Conservation (phyloP, 305 asterid genomes). For the Fraxinus nigra region DNA sequence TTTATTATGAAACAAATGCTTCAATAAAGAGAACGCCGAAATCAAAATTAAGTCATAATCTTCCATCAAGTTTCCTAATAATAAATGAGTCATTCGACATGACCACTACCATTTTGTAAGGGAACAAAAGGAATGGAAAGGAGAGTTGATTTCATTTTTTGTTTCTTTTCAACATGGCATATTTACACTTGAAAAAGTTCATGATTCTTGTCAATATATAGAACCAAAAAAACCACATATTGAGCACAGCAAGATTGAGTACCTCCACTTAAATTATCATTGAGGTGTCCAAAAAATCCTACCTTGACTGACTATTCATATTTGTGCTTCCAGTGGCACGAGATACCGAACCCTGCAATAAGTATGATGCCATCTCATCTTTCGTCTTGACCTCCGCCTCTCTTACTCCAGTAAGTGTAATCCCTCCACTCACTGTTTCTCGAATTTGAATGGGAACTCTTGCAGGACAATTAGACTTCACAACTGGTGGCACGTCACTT, state of each 20-base stretch:
- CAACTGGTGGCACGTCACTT: conserved; percentile 31
- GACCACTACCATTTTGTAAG: background rate
- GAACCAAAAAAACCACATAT: background rate
- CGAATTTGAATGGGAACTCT: conserved; percentile 90
- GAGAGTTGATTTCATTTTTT: background rate
- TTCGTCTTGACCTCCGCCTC: conserved; percentile 87
- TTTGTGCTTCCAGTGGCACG: conserved; percentile 99
- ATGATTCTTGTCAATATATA: background rate
- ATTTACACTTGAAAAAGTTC: background rate
- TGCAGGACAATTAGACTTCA: conserved; percentile 49
- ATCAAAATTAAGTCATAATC: background rate
- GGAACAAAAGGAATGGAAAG: background rate
- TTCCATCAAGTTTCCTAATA: background rate
- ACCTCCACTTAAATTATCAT: background rate
- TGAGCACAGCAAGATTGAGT: background rate
- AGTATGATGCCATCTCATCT: conserved; percentile 85
- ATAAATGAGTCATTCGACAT: background rate
- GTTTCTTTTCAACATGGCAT: background rate
- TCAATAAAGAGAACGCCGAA: background rate
- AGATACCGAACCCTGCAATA: conserved; percentile 70
- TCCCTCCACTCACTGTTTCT: conserved; percentile 83
- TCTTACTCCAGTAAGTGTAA: conserved; percentile 93
- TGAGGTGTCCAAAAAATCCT: background rate
- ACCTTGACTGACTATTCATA: conserved; percentile 97
- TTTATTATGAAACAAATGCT: background rate